These are phyloP conservation scores for Aquilaria sinensis DNA, from an alignment of 345 rosid genomes.

Conservation along the genomic window DNA sequence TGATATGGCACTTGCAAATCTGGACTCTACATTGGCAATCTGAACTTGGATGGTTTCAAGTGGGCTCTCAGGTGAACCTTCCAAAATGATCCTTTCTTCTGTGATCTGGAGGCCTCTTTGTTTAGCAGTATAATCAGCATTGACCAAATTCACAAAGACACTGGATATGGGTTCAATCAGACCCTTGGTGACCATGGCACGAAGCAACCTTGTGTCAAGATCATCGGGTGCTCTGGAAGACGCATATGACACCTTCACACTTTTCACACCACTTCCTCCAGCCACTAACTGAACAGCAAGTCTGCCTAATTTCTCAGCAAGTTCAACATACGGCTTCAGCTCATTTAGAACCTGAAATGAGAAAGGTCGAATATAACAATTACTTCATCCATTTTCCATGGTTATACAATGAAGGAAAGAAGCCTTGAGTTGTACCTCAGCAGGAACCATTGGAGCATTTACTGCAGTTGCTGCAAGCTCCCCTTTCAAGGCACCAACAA, in stretches of 20 bases:
- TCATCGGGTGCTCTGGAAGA: slow-evolving; percentile 76
- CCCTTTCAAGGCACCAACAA: slow-evolving; percentile 81
- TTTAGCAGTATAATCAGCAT: slow-evolving; percentile 76
- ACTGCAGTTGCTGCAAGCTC: slow-evolving; percentile 94
- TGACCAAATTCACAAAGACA: slow-evolving; percentile 70
- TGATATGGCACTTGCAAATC: slow-evolving; percentile 69
- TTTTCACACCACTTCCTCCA: slow-evolving; percentile 85
- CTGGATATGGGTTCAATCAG: slow-evolving; percentile 70
- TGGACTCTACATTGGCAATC: slow-evolving; percentile 70
- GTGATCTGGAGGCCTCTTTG: slow-evolving; percentile 72
- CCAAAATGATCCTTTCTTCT: slow-evolving; percentile 52
- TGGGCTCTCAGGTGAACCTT: slow-evolving; percentile 73
- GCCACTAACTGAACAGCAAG: slow-evolving; percentile 76
- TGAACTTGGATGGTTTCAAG: slow-evolving; percentile 64
- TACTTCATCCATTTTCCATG: neutral
- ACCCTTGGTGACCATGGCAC: slow-evolving; percentile 82
- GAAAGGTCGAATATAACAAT: neutral
- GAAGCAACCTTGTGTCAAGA: slow-evolving; percentile 78
- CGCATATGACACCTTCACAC: slow-evolving; percentile 68
- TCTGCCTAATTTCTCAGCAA: slow-evolving; percentile 73
- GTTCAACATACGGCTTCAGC: slow-evolving; percentile 73
- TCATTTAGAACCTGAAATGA: slow-evolving; percentile 69
- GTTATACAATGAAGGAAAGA: neutral
- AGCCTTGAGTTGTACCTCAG: slow-evolving; percentile 42
- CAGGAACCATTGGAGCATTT: slow-evolving; percentile 95